Conservation (phyloP, 176 grass and related monocot species). For the Oryza nivara region DNA sequence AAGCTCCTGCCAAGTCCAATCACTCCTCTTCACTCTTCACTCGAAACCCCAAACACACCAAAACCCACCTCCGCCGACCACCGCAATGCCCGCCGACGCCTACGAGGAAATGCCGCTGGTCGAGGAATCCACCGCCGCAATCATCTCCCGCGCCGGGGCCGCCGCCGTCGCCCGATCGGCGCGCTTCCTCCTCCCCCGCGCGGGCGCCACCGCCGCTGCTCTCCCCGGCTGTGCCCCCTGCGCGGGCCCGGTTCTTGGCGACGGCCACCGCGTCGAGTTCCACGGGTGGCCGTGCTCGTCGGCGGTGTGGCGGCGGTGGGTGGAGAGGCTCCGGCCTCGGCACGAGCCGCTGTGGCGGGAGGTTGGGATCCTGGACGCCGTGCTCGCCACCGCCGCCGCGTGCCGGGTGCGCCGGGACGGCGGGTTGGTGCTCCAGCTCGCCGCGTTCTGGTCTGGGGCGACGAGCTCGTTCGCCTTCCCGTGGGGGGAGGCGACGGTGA, state of each 20-base stretch:
- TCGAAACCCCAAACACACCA: no score
- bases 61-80: no score
- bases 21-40: no score
- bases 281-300: conserved; percentile 49
- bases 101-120: background rate
- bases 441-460: conserved; percentile 50
- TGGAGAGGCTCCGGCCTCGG: conserved; percentile 48
- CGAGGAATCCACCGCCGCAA: background rate
- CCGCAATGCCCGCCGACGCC: background rate
- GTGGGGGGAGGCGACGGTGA: background rate
- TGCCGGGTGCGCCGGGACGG: conserved; percentile 44
- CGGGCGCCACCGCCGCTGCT: no score
- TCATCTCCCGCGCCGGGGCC: background rate
- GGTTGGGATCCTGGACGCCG: conserved; percentile 46
- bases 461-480: conserved; percentile 18
- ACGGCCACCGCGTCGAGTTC: conserved; percentile 44
- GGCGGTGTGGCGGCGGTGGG: conserved; percentile 53
- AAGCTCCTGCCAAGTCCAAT: no score
- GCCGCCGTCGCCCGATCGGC: no score
- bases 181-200: no score
- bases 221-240: no score
- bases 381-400: conserved; percentile 26
- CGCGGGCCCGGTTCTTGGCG: no score
- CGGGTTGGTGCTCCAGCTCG: conserved; percentile 27
- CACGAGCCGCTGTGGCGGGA: conserved; percentile 42